Evolutionary conservation across 169 alveolate genomes (phyloP).

Genomic region (Cryptosporidium muris): DNA sequence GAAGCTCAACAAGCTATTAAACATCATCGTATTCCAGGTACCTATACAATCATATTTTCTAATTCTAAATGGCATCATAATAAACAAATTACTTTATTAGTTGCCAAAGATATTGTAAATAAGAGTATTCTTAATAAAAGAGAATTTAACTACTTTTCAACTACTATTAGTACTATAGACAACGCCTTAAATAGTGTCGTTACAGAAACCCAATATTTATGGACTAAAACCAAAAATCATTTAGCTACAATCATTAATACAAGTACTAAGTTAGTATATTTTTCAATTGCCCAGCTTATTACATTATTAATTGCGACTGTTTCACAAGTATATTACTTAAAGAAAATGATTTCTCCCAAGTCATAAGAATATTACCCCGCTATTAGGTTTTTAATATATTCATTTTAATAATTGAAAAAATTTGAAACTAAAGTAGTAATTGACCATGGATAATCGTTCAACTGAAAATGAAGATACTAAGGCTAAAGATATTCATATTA

Average conservation of each 20-base stretch:
- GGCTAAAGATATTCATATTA: not conserved
- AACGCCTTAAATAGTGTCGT: slow-evolving; percentile 12
- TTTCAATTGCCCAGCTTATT: slow-evolving; percentile 29
- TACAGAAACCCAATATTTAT: slow-evolving; percentile 57
- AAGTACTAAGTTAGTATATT: slow-evolving; percentile 23
- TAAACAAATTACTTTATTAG: slow-evolving; percentile 29
- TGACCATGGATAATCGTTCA: not conserved
- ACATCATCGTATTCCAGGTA: slow-evolving; percentile 54
- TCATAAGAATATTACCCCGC: not conserved
- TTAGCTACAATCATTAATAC: slow-evolving; percentile 25
- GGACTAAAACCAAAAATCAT: slow-evolving; percentile 45
- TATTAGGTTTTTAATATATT: not conserved
- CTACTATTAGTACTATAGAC: slow-evolving; percentile 29
- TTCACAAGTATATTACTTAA: slow-evolving; percentile 11
- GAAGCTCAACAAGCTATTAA: slow-evolving; percentile 5
- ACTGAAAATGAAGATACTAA: not conserved
- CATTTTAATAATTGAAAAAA: not conserved
- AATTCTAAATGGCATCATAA: slow-evolving; percentile 66
- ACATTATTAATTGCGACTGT: slow-evolving; percentile 20
- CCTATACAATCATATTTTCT: slow-evolving; percentile 55
- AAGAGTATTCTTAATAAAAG: slow-evolving; percentile 51
- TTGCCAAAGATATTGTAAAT: slow-evolving; percentile 35
- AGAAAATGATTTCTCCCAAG: slow-evolving; percentile 11
- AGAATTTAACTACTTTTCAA: slow-evolving; percentile 23
- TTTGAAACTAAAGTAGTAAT: not conserved